A percentile compares a stretch with the other conserved stretches of the same genome.
phyloP scores from a whole-genome alignment of 139 green algal genomes.

The Ettlia oleoabundans region DNA sequence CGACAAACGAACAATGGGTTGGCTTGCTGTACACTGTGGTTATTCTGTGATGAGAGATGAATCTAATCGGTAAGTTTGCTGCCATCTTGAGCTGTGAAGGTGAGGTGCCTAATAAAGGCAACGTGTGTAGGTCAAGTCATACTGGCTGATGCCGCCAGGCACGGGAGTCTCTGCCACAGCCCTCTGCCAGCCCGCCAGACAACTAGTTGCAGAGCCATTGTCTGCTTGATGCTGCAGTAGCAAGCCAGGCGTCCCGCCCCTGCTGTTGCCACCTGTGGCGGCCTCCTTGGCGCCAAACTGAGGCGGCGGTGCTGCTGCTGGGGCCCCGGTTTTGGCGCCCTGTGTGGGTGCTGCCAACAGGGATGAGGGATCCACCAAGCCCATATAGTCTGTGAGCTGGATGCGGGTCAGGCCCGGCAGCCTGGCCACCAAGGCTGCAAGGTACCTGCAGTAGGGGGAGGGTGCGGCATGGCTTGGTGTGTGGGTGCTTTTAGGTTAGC shows the following conservation, averaged over 20 bases:
- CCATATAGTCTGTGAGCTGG: constrained; percentile 30
- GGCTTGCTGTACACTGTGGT: no score
- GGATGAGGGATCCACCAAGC: background rate
- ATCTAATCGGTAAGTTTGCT: no score
- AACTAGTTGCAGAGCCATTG: background rate
- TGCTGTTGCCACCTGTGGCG: background rate
- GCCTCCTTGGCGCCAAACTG: background rate
- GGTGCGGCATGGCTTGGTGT: background rate
- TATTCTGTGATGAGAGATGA: no score
- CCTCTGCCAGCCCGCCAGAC: constrained; percentile 22
- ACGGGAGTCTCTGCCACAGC: constrained; percentile 14
- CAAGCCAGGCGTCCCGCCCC: background rate
- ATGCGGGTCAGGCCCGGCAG: constrained; percentile 23
- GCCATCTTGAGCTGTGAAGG: no score
- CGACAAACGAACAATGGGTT: no score
- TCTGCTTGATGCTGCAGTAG: background rate
- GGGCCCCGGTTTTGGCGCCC: background rate
- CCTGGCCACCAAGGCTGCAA: background rate
- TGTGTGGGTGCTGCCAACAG: background rate
- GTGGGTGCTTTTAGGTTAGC: no score
- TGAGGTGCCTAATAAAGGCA: background rate
- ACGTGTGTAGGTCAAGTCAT: constrained; percentile 3
- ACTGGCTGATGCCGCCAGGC: constrained; percentile 24
- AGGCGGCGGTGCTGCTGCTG: background rate
- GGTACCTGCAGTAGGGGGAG: constrained; percentile 11